A percentile compares a stretch with the other conserved stretches of the same genome.
These are phyloP conservation scores for Chromosphaera perkinsii DNA, from an alignment of 208 protist species.

Conservation along the genomic window DNA sequence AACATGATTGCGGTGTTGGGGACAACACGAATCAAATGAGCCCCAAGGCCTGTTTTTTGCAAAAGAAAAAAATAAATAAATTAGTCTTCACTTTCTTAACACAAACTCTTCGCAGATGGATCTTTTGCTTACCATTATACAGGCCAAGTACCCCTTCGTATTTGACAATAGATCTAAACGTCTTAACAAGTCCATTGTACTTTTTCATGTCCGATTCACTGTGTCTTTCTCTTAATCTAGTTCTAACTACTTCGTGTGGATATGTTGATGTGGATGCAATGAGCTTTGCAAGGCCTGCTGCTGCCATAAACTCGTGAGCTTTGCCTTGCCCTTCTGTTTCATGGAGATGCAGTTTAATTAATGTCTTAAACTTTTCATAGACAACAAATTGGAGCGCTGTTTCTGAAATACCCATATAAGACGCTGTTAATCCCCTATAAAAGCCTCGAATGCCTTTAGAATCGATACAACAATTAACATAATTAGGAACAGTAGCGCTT, in stretches of 20 bases:
- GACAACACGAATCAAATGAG: conserved; percentile 50
- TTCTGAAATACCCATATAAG: conserved; percentile 37
- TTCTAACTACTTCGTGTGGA: conserved; percentile 58
- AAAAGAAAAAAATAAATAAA: neutral
- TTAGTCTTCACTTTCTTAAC: neutral
- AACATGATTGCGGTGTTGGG: conserved; percentile 63
- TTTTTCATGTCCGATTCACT: neutral
- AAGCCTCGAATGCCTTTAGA: conserved; percentile 12
- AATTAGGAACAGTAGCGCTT: too few relatives aligned
- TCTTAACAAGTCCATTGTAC: conserved; percentile 9
- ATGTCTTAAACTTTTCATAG: conserved; percentile 51
- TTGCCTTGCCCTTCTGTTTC: neutral
- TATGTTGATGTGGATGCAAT: conserved; percentile 48
- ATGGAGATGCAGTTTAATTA: neutral
- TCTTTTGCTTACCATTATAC: conserved; percentile 11
- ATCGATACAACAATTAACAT: neutral
- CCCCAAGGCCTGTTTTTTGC: conserved; percentile 31
- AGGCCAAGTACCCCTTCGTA: conserved; percentile 9
- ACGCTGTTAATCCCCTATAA: conserved; percentile 36
- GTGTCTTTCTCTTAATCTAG: conserved; percentile 42
- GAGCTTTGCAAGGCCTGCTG: conserved; percentile 40
- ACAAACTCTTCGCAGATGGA: conserved; percentile 1
- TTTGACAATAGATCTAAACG: neutral
- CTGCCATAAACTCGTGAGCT: neutral
- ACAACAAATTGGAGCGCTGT: conserved; percentile 50